These are phyloP conservation scores for Escovopsis sp. DNA, from an alignment of 2,329 filamentous ascomycete species.

Conservation along the genomic window DNA sequence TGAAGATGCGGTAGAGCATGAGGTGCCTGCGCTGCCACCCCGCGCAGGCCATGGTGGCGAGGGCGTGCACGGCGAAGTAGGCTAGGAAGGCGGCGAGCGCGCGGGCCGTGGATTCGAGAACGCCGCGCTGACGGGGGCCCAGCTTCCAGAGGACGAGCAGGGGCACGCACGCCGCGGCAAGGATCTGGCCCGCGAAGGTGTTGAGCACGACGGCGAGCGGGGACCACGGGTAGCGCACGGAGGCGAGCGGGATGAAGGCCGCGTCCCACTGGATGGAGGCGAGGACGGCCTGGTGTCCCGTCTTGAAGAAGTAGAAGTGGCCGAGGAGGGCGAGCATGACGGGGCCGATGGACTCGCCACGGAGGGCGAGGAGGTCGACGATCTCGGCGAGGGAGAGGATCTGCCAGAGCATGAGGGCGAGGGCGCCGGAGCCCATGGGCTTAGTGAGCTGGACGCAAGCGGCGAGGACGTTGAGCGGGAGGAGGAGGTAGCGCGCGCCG, in stretches of 20 bases:
- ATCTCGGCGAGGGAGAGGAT: slow-evolving; percentile 63
- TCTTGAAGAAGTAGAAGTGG: slow-evolving; percentile 94
- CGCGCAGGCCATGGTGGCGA: slow-evolving; percentile 83
- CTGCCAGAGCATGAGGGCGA: slow-evolving; percentile 75
- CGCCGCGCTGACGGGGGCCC: slow-evolving; percentile 52
- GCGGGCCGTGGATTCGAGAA: slow-evolving; percentile 56
- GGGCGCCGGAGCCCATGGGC: slow-evolving; percentile 79
- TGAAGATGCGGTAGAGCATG: slow-evolving; percentile 93
- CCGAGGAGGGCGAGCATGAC: slow-evolving; percentile 76
- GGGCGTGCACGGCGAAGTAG: slow-evolving; percentile 68
- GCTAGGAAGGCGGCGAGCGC: slow-evolving; percentile 60
- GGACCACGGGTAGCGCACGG: slow-evolving; percentile 77
- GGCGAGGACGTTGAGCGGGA: slow-evolving; percentile 64
- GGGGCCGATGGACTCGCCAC: slow-evolving; percentile 62
- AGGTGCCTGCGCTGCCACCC: slow-evolving; percentile 77
- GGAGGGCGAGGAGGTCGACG: slow-evolving; percentile 43
- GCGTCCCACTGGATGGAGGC: slow-evolving; percentile 90
- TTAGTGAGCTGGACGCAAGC: slow-evolving; percentile 73
- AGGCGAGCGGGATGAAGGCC: slow-evolving; percentile 76
- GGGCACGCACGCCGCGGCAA: slow-evolving; percentile 66
- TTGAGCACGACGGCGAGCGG: slow-evolving; percentile 72
- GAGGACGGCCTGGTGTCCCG: slow-evolving; percentile 82
- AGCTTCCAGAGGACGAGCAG: slow-evolving; percentile 82
- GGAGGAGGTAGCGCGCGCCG: slow-evolving; percentile 74
- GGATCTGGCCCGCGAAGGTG: slow-evolving; percentile 76